Evolutionary conservation across 2,329 filamentous ascomycete genomes (phyloP).

Genomic region (Pseudogymnoascus sp.): DNA sequence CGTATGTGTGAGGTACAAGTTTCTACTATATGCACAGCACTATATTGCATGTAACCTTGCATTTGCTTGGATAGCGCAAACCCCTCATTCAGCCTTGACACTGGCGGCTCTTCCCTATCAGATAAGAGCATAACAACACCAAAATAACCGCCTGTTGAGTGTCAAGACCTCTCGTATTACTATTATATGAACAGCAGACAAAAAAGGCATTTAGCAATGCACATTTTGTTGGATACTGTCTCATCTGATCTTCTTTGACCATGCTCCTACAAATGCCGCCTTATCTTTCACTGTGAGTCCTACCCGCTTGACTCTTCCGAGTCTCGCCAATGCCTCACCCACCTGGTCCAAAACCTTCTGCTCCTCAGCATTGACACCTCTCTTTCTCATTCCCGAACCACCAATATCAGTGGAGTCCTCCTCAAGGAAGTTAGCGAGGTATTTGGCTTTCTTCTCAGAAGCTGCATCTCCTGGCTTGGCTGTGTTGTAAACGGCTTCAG

Average conservation of each 20-base stretch:
- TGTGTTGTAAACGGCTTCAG: constrained; percentile 59
- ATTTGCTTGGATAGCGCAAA: background rate
- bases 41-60: background rate
- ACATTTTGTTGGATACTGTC: background rate
- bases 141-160: no score
- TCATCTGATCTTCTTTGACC: constrained; percentile 39
- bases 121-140: no score
- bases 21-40: background rate
- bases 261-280: constrained; percentile 68
- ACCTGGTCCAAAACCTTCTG: constrained; percentile 67
- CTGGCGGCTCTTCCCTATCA: no score
- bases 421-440: constrained; percentile 24
- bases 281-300: constrained; percentile 80
- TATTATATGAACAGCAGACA: background rate
- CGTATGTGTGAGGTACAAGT: background rate
- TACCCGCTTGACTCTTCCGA: constrained; percentile 83
- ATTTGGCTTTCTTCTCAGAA: constrained; percentile 29
- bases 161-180: no score
- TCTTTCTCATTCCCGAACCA: background rate
- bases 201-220: background rate
- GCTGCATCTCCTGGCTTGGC: constrained; percentile 26
- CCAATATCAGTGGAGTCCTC: constrained; percentile 20
- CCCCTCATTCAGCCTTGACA: background rate
- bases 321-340: constrained; percentile 74
- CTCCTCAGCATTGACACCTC: constrained; percentile 43